Conservation (phyloP, 2,329 filamentous ascomycete genomes). For the Mycosphaerella sp. region DNA sequence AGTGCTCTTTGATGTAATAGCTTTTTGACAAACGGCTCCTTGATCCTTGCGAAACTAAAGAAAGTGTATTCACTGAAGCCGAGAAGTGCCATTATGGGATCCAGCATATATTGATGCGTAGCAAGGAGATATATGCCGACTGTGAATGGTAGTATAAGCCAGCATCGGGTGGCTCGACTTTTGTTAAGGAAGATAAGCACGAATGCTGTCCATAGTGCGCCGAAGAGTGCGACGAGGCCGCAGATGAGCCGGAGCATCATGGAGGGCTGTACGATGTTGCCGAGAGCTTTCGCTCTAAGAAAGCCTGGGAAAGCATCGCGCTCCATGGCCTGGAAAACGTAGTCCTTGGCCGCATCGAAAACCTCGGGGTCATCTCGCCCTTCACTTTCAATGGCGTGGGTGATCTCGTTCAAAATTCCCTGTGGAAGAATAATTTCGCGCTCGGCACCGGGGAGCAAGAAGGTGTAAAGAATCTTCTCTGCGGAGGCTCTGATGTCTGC, state of each 20-base stretch:
- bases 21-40: constrained; percentile 81
- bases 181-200: constrained; percentile 86
- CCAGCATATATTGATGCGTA: constrained; percentile 92
- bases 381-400: constrained; percentile 78
- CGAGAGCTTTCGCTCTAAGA: constrained; percentile 86
- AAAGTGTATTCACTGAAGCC: constrained; percentile 95
- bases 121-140: constrained; percentile 81
- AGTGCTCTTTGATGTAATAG: constrained; percentile 76
- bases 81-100: constrained; percentile 81
- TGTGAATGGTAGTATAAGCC: constrained; percentile 89
- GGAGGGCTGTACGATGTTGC: constrained; percentile 88
- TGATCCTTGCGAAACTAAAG: constrained; percentile 80
- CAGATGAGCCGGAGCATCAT: constrained; percentile 79
- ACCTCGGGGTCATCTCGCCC: constrained; percentile 94
- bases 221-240: constrained; percentile 80
- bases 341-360: constrained; percentile 96
- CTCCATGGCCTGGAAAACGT: constrained; percentile 99
- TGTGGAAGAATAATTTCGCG: constrained; percentile 91
- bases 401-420: constrained; percentile 78
- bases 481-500: constrained; percentile 88
- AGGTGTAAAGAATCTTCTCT: constrained; percentile 98
- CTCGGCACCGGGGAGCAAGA: constrained; percentile 88
- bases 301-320: constrained; percentile 98
- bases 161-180: constrained; percentile 66
- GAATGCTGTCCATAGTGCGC: constrained; percentile 89